Evolutionary conservation across 805 yeast genomes (phyloP).

Genomic region (Scheffersomyces spartinae): DNA sequence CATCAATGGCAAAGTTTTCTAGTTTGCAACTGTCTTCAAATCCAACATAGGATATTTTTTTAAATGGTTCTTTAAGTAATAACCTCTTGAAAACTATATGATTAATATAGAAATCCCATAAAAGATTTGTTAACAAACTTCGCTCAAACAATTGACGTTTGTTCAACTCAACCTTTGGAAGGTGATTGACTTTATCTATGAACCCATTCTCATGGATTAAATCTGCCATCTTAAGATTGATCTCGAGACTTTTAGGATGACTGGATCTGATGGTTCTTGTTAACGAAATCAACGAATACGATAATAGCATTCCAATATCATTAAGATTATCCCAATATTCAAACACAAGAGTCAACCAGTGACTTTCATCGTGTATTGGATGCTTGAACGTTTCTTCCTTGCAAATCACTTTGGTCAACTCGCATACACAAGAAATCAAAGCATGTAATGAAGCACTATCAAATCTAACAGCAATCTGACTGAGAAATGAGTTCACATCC

Average conservation of each 20-base stretch:
- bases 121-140: conserved; percentile 4
- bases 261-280: conserved; percentile 6
- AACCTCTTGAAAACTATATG: conserved; percentile 6
- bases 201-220: conserved; percentile 9
- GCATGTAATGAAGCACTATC: conserved; percentile 16
- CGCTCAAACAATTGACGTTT: no score
- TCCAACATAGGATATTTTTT: no score
- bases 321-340: conserved; percentile 15
- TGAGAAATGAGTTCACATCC: conserved; percentile 12
- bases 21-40: no score
- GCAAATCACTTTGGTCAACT: no score
- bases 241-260: conserved; percentile 5
- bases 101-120: conserved; percentile 14
- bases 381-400: conserved; percentile 4
- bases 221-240: conserved; percentile 9
- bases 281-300: conserved; percentile 10
- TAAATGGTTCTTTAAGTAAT: no score
- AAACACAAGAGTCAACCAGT: conserved; percentile 12
- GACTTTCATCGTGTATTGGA: conserved; percentile 6
- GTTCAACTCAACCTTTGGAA: no score
- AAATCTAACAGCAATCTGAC: conserved; percentile 9
- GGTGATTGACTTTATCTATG: no score
- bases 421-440: conserved; percentile 12
- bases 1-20: no score
- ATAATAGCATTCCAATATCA: conserved; percentile 14